Base-by-base conservation (phyloP, 768 basidiomycete genomes). In the Russula lepida region DNA sequence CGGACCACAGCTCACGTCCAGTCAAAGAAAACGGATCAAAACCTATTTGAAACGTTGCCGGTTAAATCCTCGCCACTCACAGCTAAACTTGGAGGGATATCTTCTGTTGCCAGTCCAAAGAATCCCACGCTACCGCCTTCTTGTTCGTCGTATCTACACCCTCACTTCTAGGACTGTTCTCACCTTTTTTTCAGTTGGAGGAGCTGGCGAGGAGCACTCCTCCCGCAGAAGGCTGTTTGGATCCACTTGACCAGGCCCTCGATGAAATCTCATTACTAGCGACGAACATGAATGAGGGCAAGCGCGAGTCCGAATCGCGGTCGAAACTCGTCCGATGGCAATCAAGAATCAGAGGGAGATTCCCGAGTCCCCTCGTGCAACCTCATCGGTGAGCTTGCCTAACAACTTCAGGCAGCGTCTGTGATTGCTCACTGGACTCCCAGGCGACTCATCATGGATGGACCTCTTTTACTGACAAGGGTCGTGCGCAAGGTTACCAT, bases 251-350 rank as follows among this genome's bases (percentile, higher is more conserved):
- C 66, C 84, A 83, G 59, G 95, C 95, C 6, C 73, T 97, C 47
- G 77, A 84, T 21, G 92, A 95, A 74, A 97, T 98, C 66, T 84
- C 93, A 1, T 83, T 83, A 13, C 74, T 98, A 53, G 94, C 97
- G 3, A 91, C 84, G 53, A 89, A 90, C 69, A 97, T 99, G 91
- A 99, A 99, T 72, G 97, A 99, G 75, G 92, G 93, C 64, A 98
- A 98, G 72, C 84, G 97, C 2, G 95, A 98, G 67, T 82, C 92
- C 2, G 97, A 99, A 74, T 94, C 91, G 1, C 81, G 97, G 23
- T 81, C 86, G 49, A 90, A 92, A 69, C 83, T 98, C 27, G 89
- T 98, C 19, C 84, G 89, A 69, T 94, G 90, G 91, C 92, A 94
- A 74, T 69, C 85, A 37, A 81, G 92, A 67, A 98, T 99, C 68